phyloP scores from a whole-genome alignment of 2,329 filamentous ascomycete species.

The Phialophora macrospora region DNA sequence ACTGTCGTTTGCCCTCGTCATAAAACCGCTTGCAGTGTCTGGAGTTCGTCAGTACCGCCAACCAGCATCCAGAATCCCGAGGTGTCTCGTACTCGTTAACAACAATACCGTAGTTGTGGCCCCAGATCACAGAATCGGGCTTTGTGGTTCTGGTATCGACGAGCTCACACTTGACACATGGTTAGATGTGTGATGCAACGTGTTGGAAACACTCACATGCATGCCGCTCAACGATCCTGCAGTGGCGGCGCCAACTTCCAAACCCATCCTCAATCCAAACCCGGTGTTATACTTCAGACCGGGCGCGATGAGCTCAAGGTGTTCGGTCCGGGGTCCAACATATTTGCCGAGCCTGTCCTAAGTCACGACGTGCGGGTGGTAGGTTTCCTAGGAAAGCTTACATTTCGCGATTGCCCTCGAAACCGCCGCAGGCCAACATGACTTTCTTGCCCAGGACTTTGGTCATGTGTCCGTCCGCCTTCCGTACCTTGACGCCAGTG shows the following conservation, averaged over 20 bases:
- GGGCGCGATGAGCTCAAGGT: slow-evolving; percentile 50
- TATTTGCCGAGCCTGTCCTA: slow-evolving; percentile 40
- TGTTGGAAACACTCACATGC: slow-evolving; percentile 38
- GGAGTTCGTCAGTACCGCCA: slow-evolving; percentile 9
- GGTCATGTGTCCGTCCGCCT: slow-evolving; percentile 44
- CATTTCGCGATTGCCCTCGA: slow-evolving; percentile 52
- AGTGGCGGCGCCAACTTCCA: slow-evolving; percentile 50
- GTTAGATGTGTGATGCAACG: not conserved
- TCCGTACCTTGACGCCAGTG: slow-evolving; percentile 47
- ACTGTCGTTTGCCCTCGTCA: slow-evolving; percentile 46
- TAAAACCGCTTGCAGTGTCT: slow-evolving; percentile 48
- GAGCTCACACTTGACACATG: slow-evolving; percentile 43
- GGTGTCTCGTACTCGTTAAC: slow-evolving; percentile 43
- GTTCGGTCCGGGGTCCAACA: slow-evolving; percentile 47
- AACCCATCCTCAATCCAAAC: slow-evolving; percentile 49
- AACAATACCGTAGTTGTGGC: slow-evolving; percentile 53
- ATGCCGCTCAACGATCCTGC: slow-evolving; percentile 51
- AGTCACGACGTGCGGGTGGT: not conserved
- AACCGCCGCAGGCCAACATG: slow-evolving; percentile 50
- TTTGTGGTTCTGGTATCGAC: slow-evolving; percentile 51
- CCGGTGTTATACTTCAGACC: slow-evolving; percentile 50
- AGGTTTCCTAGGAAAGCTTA: slow-evolving; percentile 36
- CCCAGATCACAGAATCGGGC: slow-evolving; percentile 50
- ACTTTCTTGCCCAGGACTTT: slow-evolving; percentile 41
- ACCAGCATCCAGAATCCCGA: not conserved